A percentile compares a stretch with the other conserved stretches of the same genome.
Conservation (phyloP, 2,329 filamentous ascomycete genomes). For the Pestalotiopsis sp. region DNA sequence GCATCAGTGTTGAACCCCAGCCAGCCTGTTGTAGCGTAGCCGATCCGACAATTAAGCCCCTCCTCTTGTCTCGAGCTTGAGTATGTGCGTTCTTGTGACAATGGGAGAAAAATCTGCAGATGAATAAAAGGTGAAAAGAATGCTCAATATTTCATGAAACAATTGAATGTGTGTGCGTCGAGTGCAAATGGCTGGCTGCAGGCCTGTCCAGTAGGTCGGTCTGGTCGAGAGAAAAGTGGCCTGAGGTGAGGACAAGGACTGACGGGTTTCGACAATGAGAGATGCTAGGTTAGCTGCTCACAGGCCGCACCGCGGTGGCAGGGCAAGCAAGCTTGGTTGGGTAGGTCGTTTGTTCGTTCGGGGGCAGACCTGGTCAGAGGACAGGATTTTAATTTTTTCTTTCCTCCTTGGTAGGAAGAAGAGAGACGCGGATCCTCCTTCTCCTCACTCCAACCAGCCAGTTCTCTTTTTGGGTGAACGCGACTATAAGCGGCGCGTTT, state of each 20-base stretch:
- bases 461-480: neutral
- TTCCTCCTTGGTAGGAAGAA: neutral
- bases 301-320: constrained; percentile 6
- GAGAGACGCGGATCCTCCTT: neutral
- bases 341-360: too few species aligned
- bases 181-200: neutral
- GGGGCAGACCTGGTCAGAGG: too few species aligned
- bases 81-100: neutral
- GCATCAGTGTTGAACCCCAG: constrained; percentile 7
- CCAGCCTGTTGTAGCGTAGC: neutral
- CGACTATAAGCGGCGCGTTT: neutral
- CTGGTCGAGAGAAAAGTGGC: constrained; percentile 10
- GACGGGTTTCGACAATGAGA: neutral
- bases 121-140: too few species aligned
- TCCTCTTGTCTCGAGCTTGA: neutral
- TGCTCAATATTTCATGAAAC: too few species aligned
- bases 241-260: neutral
- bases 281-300: neutral
- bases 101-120: neutral
- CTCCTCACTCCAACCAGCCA: constrained; percentile 7
- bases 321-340: too few species aligned
- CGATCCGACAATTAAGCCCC: constrained; percentile 11
- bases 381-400: too few species aligned
- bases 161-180: too few species aligned
- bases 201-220: constrained; percentile 6